Conservation (phyloP, 2,329 filamentous ascomycete species). For the Lecanicillium sp. region DNA sequence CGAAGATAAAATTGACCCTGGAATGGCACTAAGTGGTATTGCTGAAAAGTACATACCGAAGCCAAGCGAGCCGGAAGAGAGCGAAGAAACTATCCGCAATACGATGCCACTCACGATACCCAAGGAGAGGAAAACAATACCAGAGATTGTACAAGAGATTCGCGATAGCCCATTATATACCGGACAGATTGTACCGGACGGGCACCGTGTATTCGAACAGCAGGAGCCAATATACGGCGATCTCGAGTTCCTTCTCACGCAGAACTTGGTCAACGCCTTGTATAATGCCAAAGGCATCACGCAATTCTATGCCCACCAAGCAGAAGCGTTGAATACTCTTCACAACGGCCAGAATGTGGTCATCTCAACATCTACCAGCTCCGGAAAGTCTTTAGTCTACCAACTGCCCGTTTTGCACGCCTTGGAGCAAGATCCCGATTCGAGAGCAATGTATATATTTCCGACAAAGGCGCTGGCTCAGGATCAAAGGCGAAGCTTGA, state of each 20-base stretch:
- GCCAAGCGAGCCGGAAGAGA: constrained; percentile 36
- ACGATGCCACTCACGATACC: constrained; percentile 67
- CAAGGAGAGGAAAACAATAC: constrained; percentile 67
- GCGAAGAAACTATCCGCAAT: constrained; percentile 24
- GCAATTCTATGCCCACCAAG: constrained; percentile 82
- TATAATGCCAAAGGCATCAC: constrained; percentile 89
- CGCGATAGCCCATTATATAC: constrained; percentile 81
- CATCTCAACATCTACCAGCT: constrained; percentile 89
- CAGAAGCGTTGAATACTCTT: constrained; percentile 85
- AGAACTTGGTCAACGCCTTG: constrained; percentile 87
- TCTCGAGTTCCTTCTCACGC: constrained; percentile 77
- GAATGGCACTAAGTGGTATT: constrained; percentile 53
- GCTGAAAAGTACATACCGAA: constrained; percentile 55
- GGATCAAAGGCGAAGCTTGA: constrained; percentile 83
- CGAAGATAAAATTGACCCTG: constrained; percentile 57
- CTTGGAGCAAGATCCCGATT: constrained; percentile 67
- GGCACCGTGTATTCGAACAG: constrained; percentile 82
- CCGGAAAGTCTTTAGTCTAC: constrained; percentile 96
- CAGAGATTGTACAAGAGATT: constrained; percentile 79
- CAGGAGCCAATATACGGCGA: constrained; percentile 78
- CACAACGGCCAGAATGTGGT: constrained; percentile 80
- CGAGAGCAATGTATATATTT: constrained; percentile 94
- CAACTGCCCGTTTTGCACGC: constrained; percentile 87
- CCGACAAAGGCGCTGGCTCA: constrained; percentile 95
- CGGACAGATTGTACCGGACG: constrained; percentile 86